phyloP scores from a whole-genome alignment of 345 rosid species.

The Sonneratia caseolaris region DNA sequence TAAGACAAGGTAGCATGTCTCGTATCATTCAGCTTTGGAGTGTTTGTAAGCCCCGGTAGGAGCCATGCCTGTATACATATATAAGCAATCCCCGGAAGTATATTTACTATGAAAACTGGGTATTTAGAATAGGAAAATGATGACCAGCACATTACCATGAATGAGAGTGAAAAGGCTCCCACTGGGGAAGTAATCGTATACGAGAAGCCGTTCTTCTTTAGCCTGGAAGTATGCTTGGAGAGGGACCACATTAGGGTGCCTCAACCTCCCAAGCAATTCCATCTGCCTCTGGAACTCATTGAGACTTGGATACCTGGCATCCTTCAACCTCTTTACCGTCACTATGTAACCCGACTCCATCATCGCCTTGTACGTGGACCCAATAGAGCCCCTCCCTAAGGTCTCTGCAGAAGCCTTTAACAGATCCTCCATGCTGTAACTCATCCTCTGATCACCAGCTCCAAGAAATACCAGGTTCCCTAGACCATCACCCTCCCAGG shows the following conservation, averaged over 20 bases:
- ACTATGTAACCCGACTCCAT: conserved; percentile 92
- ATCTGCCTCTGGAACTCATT: conserved; percentile 72
- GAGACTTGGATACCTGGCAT: conserved; percentile 57
- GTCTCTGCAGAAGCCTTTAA: conserved; percentile 90
- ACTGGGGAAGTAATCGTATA: conserved; percentile 91
- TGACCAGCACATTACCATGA: conserved; percentile 51
- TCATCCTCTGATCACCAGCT: conserved; percentile 63
- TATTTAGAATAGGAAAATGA: neutral
- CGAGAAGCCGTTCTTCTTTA: conserved; percentile 82
- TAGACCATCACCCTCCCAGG: conserved; percentile 72
- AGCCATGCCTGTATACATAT: too few relatives aligned
- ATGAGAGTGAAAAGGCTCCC: conserved; percentile 92
- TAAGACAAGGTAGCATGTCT: neutral
- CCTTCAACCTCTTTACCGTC: conserved; percentile 82
- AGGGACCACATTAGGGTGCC: conserved; percentile 81
- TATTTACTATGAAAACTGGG: too few relatives aligned
- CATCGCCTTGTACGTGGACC: conserved; percentile 89
- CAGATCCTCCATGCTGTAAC: conserved; percentile 65
- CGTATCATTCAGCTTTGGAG: neutral
- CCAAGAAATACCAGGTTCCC: conserved; percentile 81
- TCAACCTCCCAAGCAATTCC: conserved; percentile 65
- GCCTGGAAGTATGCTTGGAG: conserved; percentile 91
- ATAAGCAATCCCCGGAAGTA: too few relatives aligned
- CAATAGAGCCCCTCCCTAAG: conserved; percentile 73
- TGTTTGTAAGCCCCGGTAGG: neutral